phyloP scores from a whole-genome alignment of 106 monocot species.

The Amphibolis antarctica region DNA sequence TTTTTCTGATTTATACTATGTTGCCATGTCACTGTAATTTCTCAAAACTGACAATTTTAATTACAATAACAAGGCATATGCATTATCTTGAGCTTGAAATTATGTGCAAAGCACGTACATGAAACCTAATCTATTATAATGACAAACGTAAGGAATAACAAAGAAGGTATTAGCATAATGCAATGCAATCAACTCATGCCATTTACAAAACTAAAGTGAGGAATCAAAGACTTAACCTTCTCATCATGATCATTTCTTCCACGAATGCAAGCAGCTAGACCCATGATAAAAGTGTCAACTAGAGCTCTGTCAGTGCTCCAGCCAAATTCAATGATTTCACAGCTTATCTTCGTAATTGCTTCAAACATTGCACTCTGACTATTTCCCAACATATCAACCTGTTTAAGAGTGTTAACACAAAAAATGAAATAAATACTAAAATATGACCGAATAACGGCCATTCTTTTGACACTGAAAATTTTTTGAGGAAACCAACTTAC shows the following conservation, averaged over 20 bases:
- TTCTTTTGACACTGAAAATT: not conserved
- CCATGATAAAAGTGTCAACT: conserved; percentile 98
- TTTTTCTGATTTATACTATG: no score
- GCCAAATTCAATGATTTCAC: conserved; percentile 97
- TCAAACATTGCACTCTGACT: conserved; percentile 76
- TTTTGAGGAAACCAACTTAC: conserved; percentile 15
- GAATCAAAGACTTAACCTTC: conserved; percentile 35
- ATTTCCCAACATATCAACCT: conserved; percentile 78
- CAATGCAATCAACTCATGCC: not conserved
- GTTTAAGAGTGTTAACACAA: conserved; percentile 1
- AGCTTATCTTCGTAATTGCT: conserved; percentile 68
- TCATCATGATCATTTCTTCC: conserved; percentile 90
- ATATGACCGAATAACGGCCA: not conserved
- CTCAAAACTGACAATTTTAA: no score
- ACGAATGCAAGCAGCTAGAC: conserved; percentile 81
- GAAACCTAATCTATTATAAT: no score
- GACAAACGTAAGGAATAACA: no score
- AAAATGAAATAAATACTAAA: no score
- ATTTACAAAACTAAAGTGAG: not conserved
- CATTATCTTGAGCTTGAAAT: no score
- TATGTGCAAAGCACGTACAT: no score
- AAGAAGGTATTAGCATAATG: no score
- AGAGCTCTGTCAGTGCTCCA: conserved; percentile 93
- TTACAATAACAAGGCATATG: no score
- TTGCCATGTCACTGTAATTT: no score